Base-by-base conservation (phyloP, 1,139 yeast species). In the Sugiyamaella neomexicana region DNA sequence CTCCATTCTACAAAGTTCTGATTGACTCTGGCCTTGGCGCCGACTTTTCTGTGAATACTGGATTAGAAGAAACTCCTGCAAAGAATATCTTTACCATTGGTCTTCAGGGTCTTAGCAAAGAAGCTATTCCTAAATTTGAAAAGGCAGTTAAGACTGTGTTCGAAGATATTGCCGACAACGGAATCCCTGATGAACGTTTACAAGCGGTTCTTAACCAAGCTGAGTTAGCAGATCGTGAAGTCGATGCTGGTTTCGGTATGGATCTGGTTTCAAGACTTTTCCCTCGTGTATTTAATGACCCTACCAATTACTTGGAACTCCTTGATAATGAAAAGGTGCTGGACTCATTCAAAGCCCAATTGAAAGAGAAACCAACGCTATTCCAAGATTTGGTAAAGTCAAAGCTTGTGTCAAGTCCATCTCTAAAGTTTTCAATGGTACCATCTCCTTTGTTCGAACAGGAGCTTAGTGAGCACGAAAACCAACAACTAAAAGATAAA, bases 201-300 rank as follows among this genome's bases (percentile, higher is more conserved):
- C 86, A 87, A 55, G 98, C 96, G 0, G 80, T 93, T 46, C 76
- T 95, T 44, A 95, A 90, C 68, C 98, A 91, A 68, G 75, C 91
- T 43, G 99, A 93, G 68, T 74, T 93, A 39, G 75, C 83, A 43
- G 86, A 89, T 69, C 88, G 89, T 63, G 91, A 89, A 61, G 95
- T 90, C 60, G 90, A 86, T 63, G 86, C 98, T 0, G 89, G 89
- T 56, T 91, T 90, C 72, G 99, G 99, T 15, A 74, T 93, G 75
- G 84, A 85, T 31, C 72, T 93, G 53, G 76, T 93, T 42, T 83
- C 83, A 64, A 79, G 90, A 2, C 64, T 93, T 9, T 80, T 89
- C 38, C 89, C 97, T 9, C 82, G 90, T 12, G 91, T 97, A 87
- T 83, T 88, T 53, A 89, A 89, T 65, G 82, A 82, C 29, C 79